These are phyloP conservation scores for Barnettozyma hawaiiensis DNA, from an alignment of 1,139 yeast species.

Conservation along the genomic window DNA sequence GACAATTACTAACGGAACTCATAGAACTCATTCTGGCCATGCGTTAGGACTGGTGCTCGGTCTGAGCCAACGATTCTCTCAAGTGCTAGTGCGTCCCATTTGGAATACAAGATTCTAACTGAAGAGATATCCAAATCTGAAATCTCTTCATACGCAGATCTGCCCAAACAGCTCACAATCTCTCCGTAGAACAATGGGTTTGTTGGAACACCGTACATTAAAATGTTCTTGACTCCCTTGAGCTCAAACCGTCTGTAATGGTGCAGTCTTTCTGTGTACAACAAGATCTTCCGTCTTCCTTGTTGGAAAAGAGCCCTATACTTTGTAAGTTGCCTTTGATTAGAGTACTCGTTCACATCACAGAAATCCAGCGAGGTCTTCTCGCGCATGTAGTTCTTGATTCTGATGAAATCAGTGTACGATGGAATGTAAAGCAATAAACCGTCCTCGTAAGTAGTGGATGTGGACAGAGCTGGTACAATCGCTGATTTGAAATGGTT, in stretches of 20 bases:
- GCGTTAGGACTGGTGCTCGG: constrained; percentile 63
- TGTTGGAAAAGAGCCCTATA: constrained; percentile 61
- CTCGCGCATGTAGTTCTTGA: constrained; percentile 64
- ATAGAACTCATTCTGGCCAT: constrained; percentile 64
- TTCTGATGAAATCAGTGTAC: constrained; percentile 77
- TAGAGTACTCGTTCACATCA: constrained; percentile 76
- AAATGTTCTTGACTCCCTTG: constrained; percentile 76
- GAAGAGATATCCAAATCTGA: constrained; percentile 61
- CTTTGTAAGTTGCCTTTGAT: constrained; percentile 62
- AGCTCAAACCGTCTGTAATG: constrained; percentile 83
- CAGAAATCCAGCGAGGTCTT: constrained; percentile 54
- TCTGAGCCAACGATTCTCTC: constrained; percentile 85
- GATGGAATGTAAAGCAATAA: constrained; percentile 77
- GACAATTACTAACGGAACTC: constrained; percentile 64
- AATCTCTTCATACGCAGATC: constrained; percentile 35
- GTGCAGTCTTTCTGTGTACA: constrained; percentile 91
- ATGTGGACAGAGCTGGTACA: constrained; percentile 60
- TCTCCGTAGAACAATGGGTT: constrained; percentile 84
- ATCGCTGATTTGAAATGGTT: constrained; percentile 69
- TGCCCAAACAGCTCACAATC: constrained; percentile 47
- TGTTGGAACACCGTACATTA: constrained; percentile 80
- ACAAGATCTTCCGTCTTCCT: constrained; percentile 63
- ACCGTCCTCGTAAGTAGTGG: constrained; percentile 57
- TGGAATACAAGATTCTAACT: constrained; percentile 64
- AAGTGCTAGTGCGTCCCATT: constrained; percentile 73